These are phyloP conservation scores for Penicillium taxi DNA, from an alignment of 495 filamentous ascomycete genomes.

Conservation along the genomic window DNA sequence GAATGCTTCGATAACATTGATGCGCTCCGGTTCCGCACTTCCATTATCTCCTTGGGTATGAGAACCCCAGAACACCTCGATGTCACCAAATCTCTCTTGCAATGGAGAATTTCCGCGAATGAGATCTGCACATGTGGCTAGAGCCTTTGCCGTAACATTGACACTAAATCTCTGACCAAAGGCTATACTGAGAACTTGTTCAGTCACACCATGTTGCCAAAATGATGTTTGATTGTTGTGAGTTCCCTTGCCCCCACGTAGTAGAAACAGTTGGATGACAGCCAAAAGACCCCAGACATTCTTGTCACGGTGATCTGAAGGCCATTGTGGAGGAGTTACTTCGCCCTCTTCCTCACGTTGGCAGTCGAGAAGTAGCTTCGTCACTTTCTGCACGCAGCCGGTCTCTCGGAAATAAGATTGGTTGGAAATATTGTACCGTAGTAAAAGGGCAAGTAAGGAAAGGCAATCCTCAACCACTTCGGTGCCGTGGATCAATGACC, in stretches of 20 bases:
- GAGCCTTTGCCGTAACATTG: constrained; percentile 74
- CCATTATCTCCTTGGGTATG: constrained; percentile 30
- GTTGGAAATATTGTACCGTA: constrained; percentile 84
- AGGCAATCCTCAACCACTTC: constrained; percentile 89
- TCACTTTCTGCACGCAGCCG: constrained; percentile 68
- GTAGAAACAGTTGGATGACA: constrained; percentile 77
- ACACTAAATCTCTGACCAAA: constrained; percentile 71
- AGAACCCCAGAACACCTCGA: constrained; percentile 43
- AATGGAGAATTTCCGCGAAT: constrained; percentile 72
- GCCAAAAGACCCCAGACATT: constrained; percentile 87
- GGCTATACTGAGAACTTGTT: constrained; percentile 72
- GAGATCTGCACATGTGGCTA: constrained; percentile 78
- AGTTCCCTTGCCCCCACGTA: constrained; percentile 70
- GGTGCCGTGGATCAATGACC: constrained; percentile 75
- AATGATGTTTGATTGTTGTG: constrained; percentile 79
- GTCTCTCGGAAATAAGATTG: constrained; percentile 92
- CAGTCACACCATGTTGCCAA: constrained; percentile 71
- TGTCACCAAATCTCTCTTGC: constrained; percentile 82
- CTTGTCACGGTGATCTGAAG: constrained; percentile 69
- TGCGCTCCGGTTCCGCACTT: constrained; percentile 42
- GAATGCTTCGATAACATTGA: constrained; percentile 92
- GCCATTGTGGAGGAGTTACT: constrained; percentile 62
- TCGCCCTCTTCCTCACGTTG: constrained; percentile 48
- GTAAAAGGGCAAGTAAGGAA: constrained; percentile 82
- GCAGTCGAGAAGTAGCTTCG: constrained; percentile 58